Evolutionary conservation across 495 filamentous ascomycete species (phyloP).

Genomic region (Aspergillus asperescens): DNA sequence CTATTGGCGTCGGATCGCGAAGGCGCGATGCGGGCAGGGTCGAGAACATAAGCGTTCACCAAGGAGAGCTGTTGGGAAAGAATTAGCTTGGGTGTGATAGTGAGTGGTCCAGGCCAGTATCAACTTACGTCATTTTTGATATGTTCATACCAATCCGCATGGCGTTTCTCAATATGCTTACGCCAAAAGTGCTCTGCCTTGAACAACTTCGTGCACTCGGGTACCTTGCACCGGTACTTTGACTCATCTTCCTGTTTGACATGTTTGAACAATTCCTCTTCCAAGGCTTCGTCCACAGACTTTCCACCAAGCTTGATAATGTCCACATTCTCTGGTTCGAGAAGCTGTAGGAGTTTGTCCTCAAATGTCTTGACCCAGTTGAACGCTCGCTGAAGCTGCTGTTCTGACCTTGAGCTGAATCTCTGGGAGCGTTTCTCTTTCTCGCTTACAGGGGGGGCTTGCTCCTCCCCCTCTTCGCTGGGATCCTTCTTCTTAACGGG

Average conservation of each 20-base stretch:
- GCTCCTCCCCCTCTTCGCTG: constrained; percentile 60
- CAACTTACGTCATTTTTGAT: constrained; percentile 74
- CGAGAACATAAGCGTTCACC: constrained; percentile 88
- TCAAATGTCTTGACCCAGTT: constrained; percentile 99
- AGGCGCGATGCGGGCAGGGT: constrained; percentile 88
- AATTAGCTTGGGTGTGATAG: constrained; percentile 22
- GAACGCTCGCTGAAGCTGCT: constrained; percentile 88
- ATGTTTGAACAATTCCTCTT: constrained; percentile 79
- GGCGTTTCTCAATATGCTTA: constrained; percentile 96
- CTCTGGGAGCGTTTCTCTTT: constrained; percentile 66
- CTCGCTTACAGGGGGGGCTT: constrained; percentile 54
- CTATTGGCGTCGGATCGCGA: constrained; percentile 93
- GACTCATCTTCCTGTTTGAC: constrained; percentile 96
- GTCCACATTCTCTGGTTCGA: constrained; percentile 85
- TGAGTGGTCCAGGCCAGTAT: not conserved
- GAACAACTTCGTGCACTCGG: constrained; percentile 93
- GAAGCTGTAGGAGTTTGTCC: constrained; percentile 86
- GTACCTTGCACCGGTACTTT: constrained; percentile 94
- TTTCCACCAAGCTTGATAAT: constrained; percentile 85
- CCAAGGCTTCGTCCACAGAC: constrained; percentile 73
- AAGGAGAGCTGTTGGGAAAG: constrained; percentile 58
- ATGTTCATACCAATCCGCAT: constrained; percentile 77
- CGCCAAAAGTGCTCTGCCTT: constrained; percentile 95
- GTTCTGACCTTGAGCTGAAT: constrained; percentile 67
- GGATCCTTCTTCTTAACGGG: constrained; percentile 69